Percentiles rank a stretch among this genome's conserved stretches.
These are phyloP conservation scores for Apiospora saccharicola DNA, from an alignment of 2,329 filamentous ascomycete genomes.

Conservation along the genomic window DNA sequence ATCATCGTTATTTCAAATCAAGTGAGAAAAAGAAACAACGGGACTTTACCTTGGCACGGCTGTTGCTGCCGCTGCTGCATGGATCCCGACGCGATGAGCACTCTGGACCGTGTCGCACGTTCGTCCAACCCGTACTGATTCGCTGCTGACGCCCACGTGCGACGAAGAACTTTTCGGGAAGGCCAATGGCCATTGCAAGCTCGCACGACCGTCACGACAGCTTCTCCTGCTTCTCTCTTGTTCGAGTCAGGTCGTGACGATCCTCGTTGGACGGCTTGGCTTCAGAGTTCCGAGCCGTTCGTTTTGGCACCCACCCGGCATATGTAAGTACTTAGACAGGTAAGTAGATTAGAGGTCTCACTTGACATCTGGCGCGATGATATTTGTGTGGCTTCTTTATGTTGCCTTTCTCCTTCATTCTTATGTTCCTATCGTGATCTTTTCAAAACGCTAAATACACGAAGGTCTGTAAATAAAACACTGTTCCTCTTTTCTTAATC, in stretches of 20 bases:
- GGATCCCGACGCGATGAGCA: not conserved
- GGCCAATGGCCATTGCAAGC: not conserved
- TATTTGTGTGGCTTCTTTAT: not conserved
- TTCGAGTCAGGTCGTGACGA: constrained; percentile 8
- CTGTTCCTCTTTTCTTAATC: not conserved
- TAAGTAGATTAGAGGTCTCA: not conserved
- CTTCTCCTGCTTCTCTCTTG: not conserved
- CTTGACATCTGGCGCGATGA: not conserved
- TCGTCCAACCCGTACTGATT: not conserved
- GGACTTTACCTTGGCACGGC: not conserved
- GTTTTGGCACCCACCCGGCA: not conserved
- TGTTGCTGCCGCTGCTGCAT: not conserved
- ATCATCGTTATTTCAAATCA: not conserved
- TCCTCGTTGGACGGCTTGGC: constrained; percentile 5
- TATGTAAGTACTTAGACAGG: not conserved
- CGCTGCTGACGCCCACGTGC: constrained; percentile 4
- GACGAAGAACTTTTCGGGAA: not conserved
- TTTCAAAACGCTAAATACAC: constrained; percentile 1
- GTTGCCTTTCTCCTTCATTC: not conserved
- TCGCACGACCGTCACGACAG: not conserved
- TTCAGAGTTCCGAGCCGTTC: constrained; percentile 4
- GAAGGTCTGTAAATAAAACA: not conserved
- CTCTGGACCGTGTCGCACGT: not conserved
- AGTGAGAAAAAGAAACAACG: not conserved
- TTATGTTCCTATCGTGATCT: not conserved